phyloP scores from a whole-genome alignment of 768 basidiomycete genomes.

The Lactifluus pinguis region DNA sequence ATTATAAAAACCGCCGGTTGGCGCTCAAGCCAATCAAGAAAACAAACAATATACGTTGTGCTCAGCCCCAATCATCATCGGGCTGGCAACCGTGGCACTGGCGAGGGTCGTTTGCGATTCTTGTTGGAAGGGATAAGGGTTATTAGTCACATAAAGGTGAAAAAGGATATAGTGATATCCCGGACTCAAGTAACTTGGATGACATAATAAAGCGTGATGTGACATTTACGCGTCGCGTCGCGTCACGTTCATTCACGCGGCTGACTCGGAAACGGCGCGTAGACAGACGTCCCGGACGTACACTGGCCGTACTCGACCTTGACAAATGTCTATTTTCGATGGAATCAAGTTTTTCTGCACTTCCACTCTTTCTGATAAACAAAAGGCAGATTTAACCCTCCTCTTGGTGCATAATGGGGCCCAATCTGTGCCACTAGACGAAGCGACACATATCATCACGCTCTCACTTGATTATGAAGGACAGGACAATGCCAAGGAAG shows the following conservation, averaged over 20 bases:
- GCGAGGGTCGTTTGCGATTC: background rate
- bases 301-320: background rate
- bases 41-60: background rate
- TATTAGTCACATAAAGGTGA: too few relatives aligned
- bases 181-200: background rate
- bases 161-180: background rate
- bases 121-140: background rate
- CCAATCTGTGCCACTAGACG: background rate
- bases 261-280: too few relatives aligned
- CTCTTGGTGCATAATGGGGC: slow-evolving; percentile 15
- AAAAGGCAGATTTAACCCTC: background rate
- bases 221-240: background rate
- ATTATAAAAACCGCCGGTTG: background rate
- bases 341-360: slow-evolving; percentile 13
- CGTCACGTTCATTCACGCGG: background rate
- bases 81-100: background rate
- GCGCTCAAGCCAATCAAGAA: background rate
- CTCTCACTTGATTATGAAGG: slow-evolving; percentile 13
- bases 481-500: slow-evolving; percentile 5
- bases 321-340: slow-evolving; percentile 16
- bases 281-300: too few relatives aligned
- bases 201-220: background rate
- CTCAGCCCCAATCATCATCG: background rate
- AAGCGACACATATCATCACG: slow-evolving; percentile 18
- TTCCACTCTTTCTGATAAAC: slow-evolving; percentile 10